Conservation (phyloP, 257 asterid genomes). For the Nyctanthes arbortristis region DNA sequence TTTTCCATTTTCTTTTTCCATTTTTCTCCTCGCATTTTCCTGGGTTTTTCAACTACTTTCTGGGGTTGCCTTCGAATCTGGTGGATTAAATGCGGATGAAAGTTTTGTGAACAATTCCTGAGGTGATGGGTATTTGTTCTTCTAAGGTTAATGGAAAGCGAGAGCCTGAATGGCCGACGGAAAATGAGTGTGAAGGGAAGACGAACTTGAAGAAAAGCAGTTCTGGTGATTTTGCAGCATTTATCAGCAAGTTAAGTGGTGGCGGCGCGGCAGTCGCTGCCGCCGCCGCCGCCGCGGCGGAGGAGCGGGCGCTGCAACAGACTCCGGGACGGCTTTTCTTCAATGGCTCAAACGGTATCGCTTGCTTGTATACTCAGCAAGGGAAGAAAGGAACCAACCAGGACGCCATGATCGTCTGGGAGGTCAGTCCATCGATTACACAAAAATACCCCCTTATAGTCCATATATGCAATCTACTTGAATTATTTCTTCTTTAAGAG, state of each 20-base stretch:
- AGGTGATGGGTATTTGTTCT: constrained; percentile 84
- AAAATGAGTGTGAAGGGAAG: constrained; percentile 28
- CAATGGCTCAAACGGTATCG: constrained; percentile 64
- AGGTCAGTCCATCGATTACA: constrained; percentile 53
- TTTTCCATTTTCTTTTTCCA: constrained; percentile 5
- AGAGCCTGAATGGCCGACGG: constrained; percentile 43
- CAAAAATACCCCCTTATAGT: neutral
- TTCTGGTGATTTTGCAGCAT: constrained; percentile 65
- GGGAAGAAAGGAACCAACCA: constrained; percentile 97
- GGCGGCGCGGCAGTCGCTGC: constrained; percentile 47
- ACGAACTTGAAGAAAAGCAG: constrained; percentile 44
- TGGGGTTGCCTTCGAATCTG: neutral
- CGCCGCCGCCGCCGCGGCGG: too few species aligned
- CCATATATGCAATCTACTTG: neutral
- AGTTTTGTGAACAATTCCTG: neutral
- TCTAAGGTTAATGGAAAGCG: constrained; percentile 52
- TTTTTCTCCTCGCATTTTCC: constrained; percentile 3
- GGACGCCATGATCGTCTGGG: constrained; percentile 98
- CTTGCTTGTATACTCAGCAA: constrained; percentile 87
- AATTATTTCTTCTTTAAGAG: too few species aligned
- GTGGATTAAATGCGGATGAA: constrained; percentile 11
- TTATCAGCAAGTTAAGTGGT: constrained; percentile 67
- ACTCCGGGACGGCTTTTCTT: constrained; percentile 73
- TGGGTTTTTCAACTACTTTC: neutral
- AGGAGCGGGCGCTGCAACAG: constrained; percentile 76